Percentiles rank a stretch among this genome's conserved stretches.
Conservation (phyloP, 768 basidiomycete species). For the Tremella yokohamensis region DNA sequence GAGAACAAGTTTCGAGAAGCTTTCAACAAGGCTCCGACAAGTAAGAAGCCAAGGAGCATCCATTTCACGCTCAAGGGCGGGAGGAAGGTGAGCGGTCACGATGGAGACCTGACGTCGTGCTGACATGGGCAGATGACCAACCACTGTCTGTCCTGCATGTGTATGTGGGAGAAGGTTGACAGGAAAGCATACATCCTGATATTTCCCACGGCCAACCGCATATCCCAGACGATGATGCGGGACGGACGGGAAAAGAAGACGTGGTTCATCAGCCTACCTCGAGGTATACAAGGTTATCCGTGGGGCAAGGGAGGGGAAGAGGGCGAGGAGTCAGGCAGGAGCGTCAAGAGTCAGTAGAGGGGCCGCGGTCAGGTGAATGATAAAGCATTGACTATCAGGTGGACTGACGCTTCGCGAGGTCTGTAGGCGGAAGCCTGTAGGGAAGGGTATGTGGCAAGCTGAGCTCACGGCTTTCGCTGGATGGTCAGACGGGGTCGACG, state of each 20-base stretch:
- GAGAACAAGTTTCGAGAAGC: constrained; percentile 35
- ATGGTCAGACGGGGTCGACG: constrained; percentile 27
- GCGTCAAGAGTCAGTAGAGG: constrained; percentile 40
- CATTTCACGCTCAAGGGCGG: constrained; percentile 37
- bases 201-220: constrained; percentile 12
- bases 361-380: neutral
- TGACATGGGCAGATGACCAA: constrained; percentile 32
- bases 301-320: constrained; percentile 43
- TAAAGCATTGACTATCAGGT: constrained; percentile 8
- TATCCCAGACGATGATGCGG: constrained; percentile 8
- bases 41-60: constrained; percentile 28
- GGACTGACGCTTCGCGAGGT: constrained; percentile 33
- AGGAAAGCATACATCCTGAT: constrained; percentile 33
- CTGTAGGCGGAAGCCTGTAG: constrained; percentile 13
- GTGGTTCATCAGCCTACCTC: constrained; percentile 42
- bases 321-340: constrained; percentile 32
- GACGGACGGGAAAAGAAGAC: constrained; percentile 29
- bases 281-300: constrained; percentile 23
- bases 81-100: constrained; percentile 28
- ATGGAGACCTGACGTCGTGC: neutral
- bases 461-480: constrained; percentile 19
- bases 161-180: neutral
- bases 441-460: constrained; percentile 17
- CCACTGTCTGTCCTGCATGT: constrained; percentile 23
- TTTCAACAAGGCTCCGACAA: constrained; percentile 3